These are phyloP conservation scores for Cunninghamia lanceolata DNA, from an alignment of 75 land plant genomes.

Conservation along the genomic window DNA sequence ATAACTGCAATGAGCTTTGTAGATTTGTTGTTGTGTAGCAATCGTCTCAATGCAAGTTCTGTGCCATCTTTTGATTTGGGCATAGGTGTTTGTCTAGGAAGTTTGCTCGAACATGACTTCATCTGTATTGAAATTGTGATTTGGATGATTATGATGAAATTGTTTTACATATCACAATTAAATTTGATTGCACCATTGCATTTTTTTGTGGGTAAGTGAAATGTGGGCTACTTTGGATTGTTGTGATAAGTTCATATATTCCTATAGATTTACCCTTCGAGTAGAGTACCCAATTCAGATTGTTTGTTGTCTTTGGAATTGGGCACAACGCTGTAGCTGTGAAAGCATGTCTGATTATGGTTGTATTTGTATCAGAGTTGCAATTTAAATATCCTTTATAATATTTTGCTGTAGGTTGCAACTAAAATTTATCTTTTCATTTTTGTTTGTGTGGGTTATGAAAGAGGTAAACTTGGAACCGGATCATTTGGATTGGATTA, in stretches of 20 bases:
- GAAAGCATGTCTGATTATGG: too few species aligned
- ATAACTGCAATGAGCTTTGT: not conserved
- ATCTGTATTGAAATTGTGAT: not conserved
- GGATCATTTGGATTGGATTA: too few species aligned
- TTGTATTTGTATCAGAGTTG: too few species aligned
- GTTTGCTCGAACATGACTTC: not conserved
- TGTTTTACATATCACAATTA: not conserved
- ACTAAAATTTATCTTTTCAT: too few species aligned
- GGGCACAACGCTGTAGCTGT: not conserved
- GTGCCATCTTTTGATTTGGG: not conserved
- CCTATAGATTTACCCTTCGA: not conserved
- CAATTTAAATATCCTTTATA: too few species aligned
- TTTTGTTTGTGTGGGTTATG: too few species aligned
- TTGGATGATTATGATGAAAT: not conserved
- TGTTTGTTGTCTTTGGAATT: not conserved
- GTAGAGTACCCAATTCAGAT: not conserved
- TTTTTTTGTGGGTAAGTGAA: not conserved
- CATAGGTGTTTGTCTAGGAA: not conserved
- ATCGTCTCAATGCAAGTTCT: not conserved
- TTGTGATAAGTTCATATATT: not conserved
- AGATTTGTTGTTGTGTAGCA: not conserved
- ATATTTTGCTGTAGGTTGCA: too few species aligned
- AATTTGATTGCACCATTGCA: not conserved
- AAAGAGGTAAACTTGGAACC: too few species aligned
- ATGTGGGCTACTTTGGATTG: not conserved